Evolutionary conservation across 140 eudicot genomes (phyloP).

Genomic region (Cichorium intybus): DNA sequence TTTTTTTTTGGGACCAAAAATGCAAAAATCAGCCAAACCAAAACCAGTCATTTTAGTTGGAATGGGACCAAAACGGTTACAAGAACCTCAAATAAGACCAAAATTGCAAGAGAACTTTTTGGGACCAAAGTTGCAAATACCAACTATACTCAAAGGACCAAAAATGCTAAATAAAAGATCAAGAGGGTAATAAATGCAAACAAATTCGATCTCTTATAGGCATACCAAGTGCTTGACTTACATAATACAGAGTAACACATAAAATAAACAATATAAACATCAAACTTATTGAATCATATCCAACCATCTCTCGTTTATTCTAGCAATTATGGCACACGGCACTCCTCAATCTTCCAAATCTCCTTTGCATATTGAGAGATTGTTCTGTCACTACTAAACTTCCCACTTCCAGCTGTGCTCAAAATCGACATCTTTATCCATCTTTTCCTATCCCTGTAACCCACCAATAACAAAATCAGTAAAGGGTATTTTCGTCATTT

Average conservation of each 20-base stretch:
- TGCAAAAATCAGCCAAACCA: too few relatives aligned
- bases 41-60: background rate
- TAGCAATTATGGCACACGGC: conserved; percentile 57
- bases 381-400: conserved; percentile 97
- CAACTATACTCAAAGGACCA: too few relatives aligned
- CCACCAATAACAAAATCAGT: background rate
- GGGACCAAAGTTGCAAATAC: too few relatives aligned
- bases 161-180: background rate
- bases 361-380: conserved; percentile 93
- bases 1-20: too few relatives aligned
- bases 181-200: background rate
- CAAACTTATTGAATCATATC: conserved; percentile 19
- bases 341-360: conserved; percentile 81
- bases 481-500: background rate
- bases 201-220: conserved; percentile 12
- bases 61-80: too few relatives aligned
- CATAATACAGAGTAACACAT: conserved; percentile 5
- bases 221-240: conserved; percentile 18
- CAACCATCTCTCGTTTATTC: conserved; percentile 22
- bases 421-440: conserved; percentile 97
- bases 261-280: conserved; percentile 17
- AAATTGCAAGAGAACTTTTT: too few relatives aligned
- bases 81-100: too few relatives aligned
- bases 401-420: conserved; percentile 99
- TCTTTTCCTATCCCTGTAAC: conserved; percentile 82